Percentiles rank a stretch among this genome's conserved stretches.
phyloP scores from a whole-genome alignment of 2,329 filamentous ascomycete species.

The Penicillium sp. region DNA sequence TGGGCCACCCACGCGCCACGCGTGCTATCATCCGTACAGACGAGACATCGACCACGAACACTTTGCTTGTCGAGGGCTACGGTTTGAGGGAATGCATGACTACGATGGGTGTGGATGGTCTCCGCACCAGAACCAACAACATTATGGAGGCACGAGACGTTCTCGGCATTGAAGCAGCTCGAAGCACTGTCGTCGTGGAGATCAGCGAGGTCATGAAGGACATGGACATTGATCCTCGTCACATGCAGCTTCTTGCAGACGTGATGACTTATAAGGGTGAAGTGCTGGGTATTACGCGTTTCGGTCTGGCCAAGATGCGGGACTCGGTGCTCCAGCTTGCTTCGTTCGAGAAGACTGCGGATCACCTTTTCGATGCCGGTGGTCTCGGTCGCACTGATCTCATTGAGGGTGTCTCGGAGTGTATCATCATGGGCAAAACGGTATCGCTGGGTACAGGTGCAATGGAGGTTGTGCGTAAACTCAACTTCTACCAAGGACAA shows the following conservation, averaged over 20 bases:
- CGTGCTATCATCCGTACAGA: slow-evolving; percentile 87
- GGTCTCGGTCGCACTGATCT: slow-evolving; percentile 86
- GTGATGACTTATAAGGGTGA: slow-evolving; percentile 99
- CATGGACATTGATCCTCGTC: slow-evolving; percentile 94
- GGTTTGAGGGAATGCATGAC: slow-evolving; percentile 87
- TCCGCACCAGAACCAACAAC: slow-evolving; percentile 72
- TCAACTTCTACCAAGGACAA: slow-evolving; percentile 65
- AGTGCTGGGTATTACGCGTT: slow-evolving; percentile 92
- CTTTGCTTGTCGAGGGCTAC: slow-evolving; percentile 89
- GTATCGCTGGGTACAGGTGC: slow-evolving; percentile 89
- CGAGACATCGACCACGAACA: slow-evolving; percentile 65
- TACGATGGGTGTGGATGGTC: slow-evolving; percentile 84
- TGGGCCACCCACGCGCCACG: slow-evolving; percentile 80
- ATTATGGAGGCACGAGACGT: slow-evolving; percentile 86
- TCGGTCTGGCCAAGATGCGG: slow-evolving; percentile 93
- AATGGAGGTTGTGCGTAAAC: slow-evolving; percentile 78
- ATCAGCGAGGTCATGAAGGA: slow-evolving; percentile 85
- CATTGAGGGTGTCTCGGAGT: slow-evolving; percentile 92
- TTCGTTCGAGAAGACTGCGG: slow-evolving; percentile 96
- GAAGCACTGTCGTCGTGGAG: slow-evolving; percentile 83
- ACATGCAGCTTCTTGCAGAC: slow-evolving; percentile 95
- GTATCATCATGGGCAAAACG: slow-evolving; percentile 97
- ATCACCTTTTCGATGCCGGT: slow-evolving; percentile 94
- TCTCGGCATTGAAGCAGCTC: slow-evolving; percentile 91
- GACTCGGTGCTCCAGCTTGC: slow-evolving; percentile 92